Conservation (phyloP, 2,329 filamentous ascomycete genomes). For the Cladosporium velox region DNA sequence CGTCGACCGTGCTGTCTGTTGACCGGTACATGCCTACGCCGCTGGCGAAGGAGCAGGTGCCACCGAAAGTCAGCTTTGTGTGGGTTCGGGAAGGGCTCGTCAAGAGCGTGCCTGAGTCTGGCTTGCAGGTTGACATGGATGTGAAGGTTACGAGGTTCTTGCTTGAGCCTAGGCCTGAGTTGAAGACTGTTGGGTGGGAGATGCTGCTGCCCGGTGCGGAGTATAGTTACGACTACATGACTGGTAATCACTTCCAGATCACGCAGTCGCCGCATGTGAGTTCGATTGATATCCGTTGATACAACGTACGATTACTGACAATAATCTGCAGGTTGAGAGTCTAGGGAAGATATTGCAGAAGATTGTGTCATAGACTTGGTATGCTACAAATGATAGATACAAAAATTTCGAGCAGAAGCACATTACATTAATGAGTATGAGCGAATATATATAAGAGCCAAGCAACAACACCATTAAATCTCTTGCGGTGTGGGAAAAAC, state of each 20-base stretch:
- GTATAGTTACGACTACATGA: constrained; percentile 35
- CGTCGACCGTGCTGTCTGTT: constrained; percentile 68
- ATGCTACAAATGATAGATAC: not conserved
- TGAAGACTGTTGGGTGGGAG: constrained; percentile 36
- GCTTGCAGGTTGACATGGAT: constrained; percentile 33
- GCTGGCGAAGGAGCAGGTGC: constrained; percentile 28
- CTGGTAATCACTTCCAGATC: constrained; percentile 37
- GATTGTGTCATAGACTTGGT: constrained; percentile 8
- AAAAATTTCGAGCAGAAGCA: not conserved
- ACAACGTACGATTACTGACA: not conserved
- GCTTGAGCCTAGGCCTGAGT: constrained; percentile 33
- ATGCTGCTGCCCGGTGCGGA: constrained; percentile 32
- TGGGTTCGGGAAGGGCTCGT: constrained; percentile 37
- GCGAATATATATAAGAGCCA: not conserved
- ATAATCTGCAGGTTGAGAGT: constrained; percentile 11
- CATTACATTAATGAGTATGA: not conserved
- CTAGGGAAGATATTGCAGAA: constrained; percentile 20
- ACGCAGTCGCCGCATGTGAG: constrained; percentile 36
- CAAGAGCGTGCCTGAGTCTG: constrained; percentile 32
- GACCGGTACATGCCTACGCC: constrained; percentile 34
- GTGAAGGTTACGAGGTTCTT: constrained; percentile 37
- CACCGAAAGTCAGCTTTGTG: constrained; percentile 33
- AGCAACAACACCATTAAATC: not conserved
- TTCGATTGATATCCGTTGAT: not conserved
- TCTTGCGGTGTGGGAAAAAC: not conserved